Evolutionary conservation across 768 basidiomycete genomes (phyloP), one percentile per base, ranked within the genome.

Genomic region (Termitomyces sp.): DNA sequence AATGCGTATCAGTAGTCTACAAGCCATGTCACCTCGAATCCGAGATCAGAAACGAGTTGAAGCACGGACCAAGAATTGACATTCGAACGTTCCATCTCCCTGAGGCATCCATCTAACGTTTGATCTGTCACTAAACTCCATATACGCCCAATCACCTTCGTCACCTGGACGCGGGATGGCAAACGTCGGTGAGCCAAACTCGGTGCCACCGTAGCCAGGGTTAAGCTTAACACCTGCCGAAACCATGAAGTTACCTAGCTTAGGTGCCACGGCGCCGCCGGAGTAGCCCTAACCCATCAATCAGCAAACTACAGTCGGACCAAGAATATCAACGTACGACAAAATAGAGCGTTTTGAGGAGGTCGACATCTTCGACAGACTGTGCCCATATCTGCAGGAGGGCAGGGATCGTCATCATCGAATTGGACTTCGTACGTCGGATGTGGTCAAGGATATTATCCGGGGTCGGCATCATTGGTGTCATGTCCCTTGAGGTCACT

Each of bases 21-120:
- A 50, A 44, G 8, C 30, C 21, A 11, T 12, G 3, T 12, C 37
- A 33, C 19, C 19, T 12, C 17, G 1, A 21, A 12, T 33, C 10
- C 23, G 4, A 45, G 19, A 54, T 30, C 14, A 50, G 12, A 5
- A n/a, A n/a, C n/a, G n/a, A n/a, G n/a, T n/a, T n/a, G 14, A 5
- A 31, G 15, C n/a, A 53, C 65, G 11, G 47, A 78, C 76, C 63
- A 76, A 52, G 11, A 74, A 53, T 28, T 75, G 74, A 30, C 67
- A 71, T 48, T 77, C 76, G 35, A 63, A 75, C 0, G 69, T 73
- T 2, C 66, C 71, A 23, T 76, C 73, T 0, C 62, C 71, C 43
- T 73, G 73, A 0, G 68, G 54, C 0, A 62, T 64, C 74, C 76
- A 76, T n/a, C 71, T 55, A 3, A 72, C 53, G 1, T 61, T 61